phyloP scores from a whole-genome alignment of 306 rosid genomes.

The Vachellia collinsii region DNA sequence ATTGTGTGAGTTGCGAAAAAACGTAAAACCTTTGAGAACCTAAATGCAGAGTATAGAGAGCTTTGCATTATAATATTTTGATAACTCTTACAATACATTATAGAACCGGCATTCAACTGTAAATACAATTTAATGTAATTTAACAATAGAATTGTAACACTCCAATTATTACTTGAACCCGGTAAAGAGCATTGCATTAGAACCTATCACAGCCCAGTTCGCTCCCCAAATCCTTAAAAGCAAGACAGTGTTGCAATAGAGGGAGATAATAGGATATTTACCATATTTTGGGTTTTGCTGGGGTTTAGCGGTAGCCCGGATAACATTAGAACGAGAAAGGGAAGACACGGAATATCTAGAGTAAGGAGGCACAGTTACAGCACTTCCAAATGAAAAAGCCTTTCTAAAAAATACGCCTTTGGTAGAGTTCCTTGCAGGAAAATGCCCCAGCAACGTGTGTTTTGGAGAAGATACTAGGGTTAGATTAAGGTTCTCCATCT shows the following conservation, averaged over 20 bases:
- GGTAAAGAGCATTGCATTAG: slow-evolving; percentile 12
- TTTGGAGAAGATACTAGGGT: slow-evolving; percentile 51
- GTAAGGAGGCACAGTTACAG: slow-evolving; percentile 24
- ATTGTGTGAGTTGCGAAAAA: background rate
- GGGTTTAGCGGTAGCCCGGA: slow-evolving; percentile 36
- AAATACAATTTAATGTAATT: background rate
- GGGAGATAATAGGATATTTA: slow-evolving; percentile 13
- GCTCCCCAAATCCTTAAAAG: background rate
- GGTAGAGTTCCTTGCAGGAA: slow-evolving; percentile 28
- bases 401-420: slow-evolving; percentile 39
- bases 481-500: slow-evolving; percentile 54
- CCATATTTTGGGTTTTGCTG: slow-evolving; percentile 42
- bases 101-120: background rate
- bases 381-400: slow-evolving; percentile 43
- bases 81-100: background rate
- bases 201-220: slow-evolving; percentile 14
- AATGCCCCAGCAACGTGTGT: slow-evolving; percentile 41
- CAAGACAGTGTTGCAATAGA: background rate
- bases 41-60: background rate
- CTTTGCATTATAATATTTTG: background rate
- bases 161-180: background rate
- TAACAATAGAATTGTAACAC: background rate
- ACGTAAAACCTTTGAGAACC: slow-evolving; percentile 18
- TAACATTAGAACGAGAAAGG: slow-evolving; percentile 34
- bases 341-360: slow-evolving; percentile 39